Conservation (phyloP, 768 basidiomycete species). For the Hygrocybe punicea region DNA sequence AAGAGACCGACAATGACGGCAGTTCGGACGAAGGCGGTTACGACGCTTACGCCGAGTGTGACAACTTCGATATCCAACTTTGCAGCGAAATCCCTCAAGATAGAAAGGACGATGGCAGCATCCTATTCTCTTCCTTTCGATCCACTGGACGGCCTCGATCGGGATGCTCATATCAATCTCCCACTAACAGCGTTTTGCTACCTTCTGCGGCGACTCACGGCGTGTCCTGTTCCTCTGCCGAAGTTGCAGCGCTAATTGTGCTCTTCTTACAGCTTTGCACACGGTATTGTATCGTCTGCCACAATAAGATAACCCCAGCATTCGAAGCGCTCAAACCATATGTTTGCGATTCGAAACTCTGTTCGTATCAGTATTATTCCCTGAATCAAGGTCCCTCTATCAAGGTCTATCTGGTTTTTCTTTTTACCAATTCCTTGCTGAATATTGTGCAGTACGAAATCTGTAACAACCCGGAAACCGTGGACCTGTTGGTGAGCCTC, state of each 20-base stretch:
- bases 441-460: slow-evolving; percentile 59
- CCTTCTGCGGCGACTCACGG: slow-evolving; percentile 59
- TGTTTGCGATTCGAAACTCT: slow-evolving; percentile 63
- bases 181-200: slow-evolving; percentile 63
- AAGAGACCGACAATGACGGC: slow-evolving; percentile 15
- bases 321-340: slow-evolving; percentile 69
- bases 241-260: not conserved
- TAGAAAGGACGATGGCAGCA: slow-evolving; percentile 36
- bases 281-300: slow-evolving; percentile 70
- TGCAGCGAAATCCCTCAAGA: not conserved
- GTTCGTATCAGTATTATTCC: slow-evolving; percentile 66
- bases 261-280: slow-evolving; percentile 52
- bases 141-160: slow-evolving; percentile 38
- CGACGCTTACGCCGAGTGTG: slow-evolving; percentile 33
- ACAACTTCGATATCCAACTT: slow-evolving; percentile 34
- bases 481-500: slow-evolving; percentile 69
- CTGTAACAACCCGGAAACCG: slow-evolving; percentile 55
- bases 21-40: not conserved
- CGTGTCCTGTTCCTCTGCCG: slow-evolving; percentile 17
- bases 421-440: not conserved
- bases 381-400: slow-evolving; percentile 64
- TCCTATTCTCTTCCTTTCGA: slow-evolving; percentile 54
- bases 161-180: slow-evolving; percentile 48
- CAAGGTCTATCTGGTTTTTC: slow-evolving; percentile 43
- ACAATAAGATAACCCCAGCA: slow-evolving; percentile 49